Evolutionary conservation across 495 filamentous ascomycete genomes (phyloP).

Genomic region (Polyplosphaeria fusca): DNA sequence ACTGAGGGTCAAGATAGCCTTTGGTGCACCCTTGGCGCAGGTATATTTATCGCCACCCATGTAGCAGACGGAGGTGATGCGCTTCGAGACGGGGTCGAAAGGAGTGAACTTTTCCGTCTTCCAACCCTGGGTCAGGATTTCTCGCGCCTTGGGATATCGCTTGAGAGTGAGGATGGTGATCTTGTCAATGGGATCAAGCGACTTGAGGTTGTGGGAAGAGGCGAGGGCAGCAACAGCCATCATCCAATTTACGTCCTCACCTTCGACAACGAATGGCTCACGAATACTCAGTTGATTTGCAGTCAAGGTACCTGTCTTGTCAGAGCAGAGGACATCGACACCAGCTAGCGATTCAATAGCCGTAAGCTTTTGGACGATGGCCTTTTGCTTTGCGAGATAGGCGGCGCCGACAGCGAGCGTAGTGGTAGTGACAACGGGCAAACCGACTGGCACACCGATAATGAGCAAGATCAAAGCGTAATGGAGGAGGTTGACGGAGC

Average conservation of each 20-base stretch:
- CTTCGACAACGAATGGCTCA: conserved; percentile 71
- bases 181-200: conserved; percentile 74
- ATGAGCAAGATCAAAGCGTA: conserved; percentile 68
- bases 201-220: conserved; percentile 74
- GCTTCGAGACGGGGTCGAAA: conserved; percentile 76
- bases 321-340: conserved; percentile 73
- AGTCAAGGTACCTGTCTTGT: conserved; percentile 68
- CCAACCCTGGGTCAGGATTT: conserved; percentile 68
- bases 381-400: conserved; percentile 70
- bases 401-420: conserved; percentile 73
- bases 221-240: conserved; percentile 73
- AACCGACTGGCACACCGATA: conserved; percentile 73
- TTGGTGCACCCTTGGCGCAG: conserved; percentile 72
- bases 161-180: conserved; percentile 71
- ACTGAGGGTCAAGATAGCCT: conserved; percentile 65
- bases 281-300: conserved; percentile 73
- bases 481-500: conserved; percentile 57
- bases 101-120: conserved; percentile 72
- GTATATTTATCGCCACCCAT: conserved; percentile 65
- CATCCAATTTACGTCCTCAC: conserved; percentile 77
- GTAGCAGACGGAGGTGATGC: conserved; percentile 65
- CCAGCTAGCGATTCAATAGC: conserved; percentile 74
- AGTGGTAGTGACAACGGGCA: conserved; percentile 71
- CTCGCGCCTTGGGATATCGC: conserved; percentile 68
- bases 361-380: conserved; percentile 73